These are phyloP conservation scores for Barnettozyma sp. DNA, from an alignment of 805 yeast genomes.

Conservation along the genomic window DNA sequence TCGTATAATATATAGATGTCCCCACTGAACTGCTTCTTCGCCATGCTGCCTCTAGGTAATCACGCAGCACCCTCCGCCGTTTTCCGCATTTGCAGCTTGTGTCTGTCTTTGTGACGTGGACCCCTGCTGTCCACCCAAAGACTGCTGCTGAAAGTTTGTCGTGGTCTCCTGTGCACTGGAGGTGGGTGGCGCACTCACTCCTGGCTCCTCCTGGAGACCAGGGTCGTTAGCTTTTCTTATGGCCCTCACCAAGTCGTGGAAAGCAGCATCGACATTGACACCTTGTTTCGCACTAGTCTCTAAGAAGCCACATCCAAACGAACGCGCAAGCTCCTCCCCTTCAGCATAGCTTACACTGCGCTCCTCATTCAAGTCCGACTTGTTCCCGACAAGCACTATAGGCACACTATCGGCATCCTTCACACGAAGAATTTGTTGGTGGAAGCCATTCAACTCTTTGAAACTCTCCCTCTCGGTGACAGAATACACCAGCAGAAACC, in stretches of 20 bases:
- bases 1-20: too few species aligned
- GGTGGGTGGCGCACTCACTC: neutral
- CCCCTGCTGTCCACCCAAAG: neutral
- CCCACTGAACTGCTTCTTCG: neutral
- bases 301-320: conserved; percentile 65
- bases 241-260: conserved; percentile 58
- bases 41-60: conserved; percentile 21
- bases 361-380: conserved; percentile 66
- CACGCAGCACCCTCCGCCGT: conserved; percentile 32
- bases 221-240: conserved; percentile 28
- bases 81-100: conserved; percentile 1
- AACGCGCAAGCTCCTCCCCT: conserved; percentile 54
- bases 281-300: conserved; percentile 94
- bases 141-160: neutral
- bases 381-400: conserved; percentile 72
- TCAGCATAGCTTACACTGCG: conserved; percentile 69
- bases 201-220: conserved; percentile 5
- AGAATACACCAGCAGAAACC: conserved; percentile 82
- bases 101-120: neutral
- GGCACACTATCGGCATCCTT: conserved; percentile 76
- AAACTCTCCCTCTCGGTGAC: conserved; percentile 81
- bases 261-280: conserved; percentile 82
- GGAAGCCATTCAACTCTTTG: conserved; percentile 75
- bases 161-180: neutral
- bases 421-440: conserved; percentile 71